Base-by-base conservation (phyloP, 306 rosid genomes). In the Geum urbanum region DNA sequence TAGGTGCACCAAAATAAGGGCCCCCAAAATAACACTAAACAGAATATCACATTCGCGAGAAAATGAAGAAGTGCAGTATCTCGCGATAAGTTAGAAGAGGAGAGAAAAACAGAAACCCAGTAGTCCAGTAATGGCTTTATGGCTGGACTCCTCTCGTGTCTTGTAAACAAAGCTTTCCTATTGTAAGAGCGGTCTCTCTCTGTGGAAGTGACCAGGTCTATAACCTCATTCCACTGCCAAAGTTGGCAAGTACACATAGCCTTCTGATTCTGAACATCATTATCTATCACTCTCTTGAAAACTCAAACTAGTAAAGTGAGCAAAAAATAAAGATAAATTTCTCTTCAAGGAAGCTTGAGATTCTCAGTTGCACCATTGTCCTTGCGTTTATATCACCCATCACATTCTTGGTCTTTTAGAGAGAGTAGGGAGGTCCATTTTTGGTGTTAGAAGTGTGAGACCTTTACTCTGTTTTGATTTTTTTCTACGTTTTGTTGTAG, bases 291-390 rank as follows among this genome's bases (percentile, higher is more conserved):
- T 63, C 76, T 72, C 71, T 73, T 44, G 8, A 63, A 58, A 24
- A 27, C 78, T 45, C 16, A 44, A 46, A 60, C 71, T 7, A 0
- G 13, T 8, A 81, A 84, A 73, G 85, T 63, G 73, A 74, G 32
- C 32, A 1, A 78, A 76, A 82, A 75, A 82, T 63, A 14, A 1
- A 16, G 3, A 54, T 50, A 72, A 15, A 69, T 73, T 87, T 71
- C 82, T 62, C 84, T 71, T 59, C 72, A 71, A 92, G 90, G 96
- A 72, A 90, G 88, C 82, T 78, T 52, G 39, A 52, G 86, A 92
- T 92, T 92, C 96, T 64, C 65, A 45, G 37, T 27, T 61, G 40
- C 71, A 7, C 10, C 64, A 59, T 58, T 13, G 5, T 43, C 57
- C 67, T 16, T 48, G 45, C 32, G 53, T 49, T 54, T 76, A 83